phyloP scores from a whole-genome alignment of 2,329 filamentous ascomycete genomes.

The Neonectria faginata region DNA sequence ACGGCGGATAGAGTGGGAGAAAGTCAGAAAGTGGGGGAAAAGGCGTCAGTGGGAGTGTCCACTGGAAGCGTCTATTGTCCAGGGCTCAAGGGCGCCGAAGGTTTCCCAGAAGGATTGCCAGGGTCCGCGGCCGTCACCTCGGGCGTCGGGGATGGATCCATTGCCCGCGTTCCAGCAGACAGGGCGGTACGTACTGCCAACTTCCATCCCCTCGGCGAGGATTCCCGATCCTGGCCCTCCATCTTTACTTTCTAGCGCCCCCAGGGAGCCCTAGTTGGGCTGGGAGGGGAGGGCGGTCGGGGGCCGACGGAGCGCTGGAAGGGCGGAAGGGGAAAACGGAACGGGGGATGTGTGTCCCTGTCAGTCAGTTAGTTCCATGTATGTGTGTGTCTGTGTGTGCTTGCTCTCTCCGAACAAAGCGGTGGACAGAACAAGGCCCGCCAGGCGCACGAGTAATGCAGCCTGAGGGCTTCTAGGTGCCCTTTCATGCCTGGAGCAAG shows the following conservation, averaged over 20 bases:
- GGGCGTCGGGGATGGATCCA: conserved; percentile 24
- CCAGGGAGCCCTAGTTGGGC: not conserved
- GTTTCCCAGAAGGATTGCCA: conserved; percentile 32
- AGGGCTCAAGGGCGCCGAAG: conserved; percentile 34
- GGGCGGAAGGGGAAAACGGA: conserved; percentile 7
- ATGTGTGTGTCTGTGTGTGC: conserved; percentile 9
- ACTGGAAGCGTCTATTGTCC: conserved; percentile 1
- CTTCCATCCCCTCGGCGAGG: conserved; percentile 9
- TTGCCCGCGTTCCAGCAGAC: conserved; percentile 8
- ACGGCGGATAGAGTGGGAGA: not conserved
- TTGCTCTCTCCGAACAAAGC: conserved; percentile 13
- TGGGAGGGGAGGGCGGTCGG: not conserved
- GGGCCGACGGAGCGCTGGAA: conserved; percentile 1
- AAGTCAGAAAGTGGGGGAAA: not conserved
- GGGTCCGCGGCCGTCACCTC: conserved; percentile 30
- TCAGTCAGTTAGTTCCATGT: conserved; percentile 9
- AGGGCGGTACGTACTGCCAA: not conserved
- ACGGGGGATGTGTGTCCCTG: conserved; percentile 12
- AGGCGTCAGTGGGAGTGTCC: conserved; percentile 10
- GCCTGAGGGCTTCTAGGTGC: conserved; percentile 3
- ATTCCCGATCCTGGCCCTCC: conserved; percentile 23
- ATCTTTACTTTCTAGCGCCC: not conserved
- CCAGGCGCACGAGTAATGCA: conserved; percentile 24
- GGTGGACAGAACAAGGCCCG: conserved; percentile 13
- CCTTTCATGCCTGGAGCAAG: not conserved